Conservation (phyloP, 1,284 basidiomycete species). For the Wolfiporia cocos region DNA sequence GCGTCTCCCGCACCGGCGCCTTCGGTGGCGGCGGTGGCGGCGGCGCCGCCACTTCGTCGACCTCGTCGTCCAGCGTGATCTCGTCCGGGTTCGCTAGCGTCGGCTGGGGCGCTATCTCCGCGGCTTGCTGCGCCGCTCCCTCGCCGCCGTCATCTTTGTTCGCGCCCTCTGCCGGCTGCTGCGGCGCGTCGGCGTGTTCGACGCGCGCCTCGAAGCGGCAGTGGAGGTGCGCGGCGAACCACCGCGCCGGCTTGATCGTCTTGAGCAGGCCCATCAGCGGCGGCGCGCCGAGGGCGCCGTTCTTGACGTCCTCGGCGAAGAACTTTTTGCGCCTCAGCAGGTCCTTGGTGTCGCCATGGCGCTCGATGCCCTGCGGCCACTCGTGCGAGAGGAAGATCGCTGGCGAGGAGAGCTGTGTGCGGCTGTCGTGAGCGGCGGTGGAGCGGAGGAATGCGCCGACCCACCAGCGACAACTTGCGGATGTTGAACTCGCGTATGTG, state of each 20-base stretch:
- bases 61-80: conserved; percentile 60
- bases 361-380: conserved; percentile 89
- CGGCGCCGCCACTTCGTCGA: conserved; percentile 35
- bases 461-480: conserved; percentile 74
- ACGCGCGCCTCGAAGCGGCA: conserved; percentile 75
- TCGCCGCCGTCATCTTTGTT: conserved; percentile 49
- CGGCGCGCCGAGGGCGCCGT: conserved; percentile 81
- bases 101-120: not conserved
- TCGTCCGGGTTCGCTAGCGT: conserved; percentile 58
- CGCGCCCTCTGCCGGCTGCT: conserved; percentile 54
- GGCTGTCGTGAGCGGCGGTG: not conserved
- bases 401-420: conserved; percentile 48
- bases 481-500: conserved; percentile 89
- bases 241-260: conserved; percentile 79
- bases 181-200: conserved; percentile 33
- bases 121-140: conserved; percentile 16
- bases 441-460: conserved; percentile 8
- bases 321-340: conserved; percentile 80
- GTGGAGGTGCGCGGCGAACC: conserved; percentile 96
- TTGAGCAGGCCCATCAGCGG: conserved; percentile 78
- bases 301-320: conserved; percentile 71
- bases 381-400: conserved; percentile 92
- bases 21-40: conserved; percentile 27
- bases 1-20: conserved; percentile 41
- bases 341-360: conserved; percentile 64